Percentiles rank a stretch among this genome's conserved stretches.
Evolutionary conservation across 352 stramenopile genomes (phyloP).

Genomic region (Thalassiosira allenii): DNA sequence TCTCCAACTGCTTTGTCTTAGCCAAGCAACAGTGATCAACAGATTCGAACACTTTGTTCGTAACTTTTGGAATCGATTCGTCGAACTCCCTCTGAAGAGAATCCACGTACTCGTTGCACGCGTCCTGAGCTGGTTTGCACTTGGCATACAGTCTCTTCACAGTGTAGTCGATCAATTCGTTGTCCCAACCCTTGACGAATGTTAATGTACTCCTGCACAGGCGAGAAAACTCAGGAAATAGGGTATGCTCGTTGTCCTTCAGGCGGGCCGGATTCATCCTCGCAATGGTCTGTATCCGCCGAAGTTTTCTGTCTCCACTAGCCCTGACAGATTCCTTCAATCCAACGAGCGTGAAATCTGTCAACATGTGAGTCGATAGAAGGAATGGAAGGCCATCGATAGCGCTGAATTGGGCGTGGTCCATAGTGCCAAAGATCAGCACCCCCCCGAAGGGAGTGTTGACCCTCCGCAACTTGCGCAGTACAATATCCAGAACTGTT

Average conservation of each 20-base stretch:
- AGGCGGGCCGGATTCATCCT: conserved; percentile 37
- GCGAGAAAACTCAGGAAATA: conserved; percentile 23
- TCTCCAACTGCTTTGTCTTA: not conserved
- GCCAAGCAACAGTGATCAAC: not conserved
- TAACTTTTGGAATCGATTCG: not conserved
- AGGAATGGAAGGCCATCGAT: conserved; percentile 57
- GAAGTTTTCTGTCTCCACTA: conserved; percentile 19
- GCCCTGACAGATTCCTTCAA: conserved; percentile 55
- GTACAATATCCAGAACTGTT: conserved; percentile 43
- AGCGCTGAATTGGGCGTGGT: conserved; percentile 42
- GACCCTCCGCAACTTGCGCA: conserved; percentile 16
- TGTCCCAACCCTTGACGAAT: conserved; percentile 33
- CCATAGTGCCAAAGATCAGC: conserved; percentile 37
- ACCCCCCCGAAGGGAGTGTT: conserved; percentile 51
- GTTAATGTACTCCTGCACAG: conserved; percentile 14
- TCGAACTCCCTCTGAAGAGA: not conserved
- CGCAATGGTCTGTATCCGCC: conserved; percentile 42
- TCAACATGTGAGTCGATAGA: conserved; percentile 37
- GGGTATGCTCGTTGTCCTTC: not conserved
- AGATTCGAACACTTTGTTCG: not conserved
- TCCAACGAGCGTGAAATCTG: conserved; percentile 43
- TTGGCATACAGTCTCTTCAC: conserved; percentile 46
- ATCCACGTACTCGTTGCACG: conserved; percentile 5
- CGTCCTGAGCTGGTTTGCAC: conserved; percentile 28
- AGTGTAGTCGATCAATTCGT: not conserved